Conservation (phyloP, 1,284 basidiomycete species). For the Ganoderma resinaceum region DNA sequence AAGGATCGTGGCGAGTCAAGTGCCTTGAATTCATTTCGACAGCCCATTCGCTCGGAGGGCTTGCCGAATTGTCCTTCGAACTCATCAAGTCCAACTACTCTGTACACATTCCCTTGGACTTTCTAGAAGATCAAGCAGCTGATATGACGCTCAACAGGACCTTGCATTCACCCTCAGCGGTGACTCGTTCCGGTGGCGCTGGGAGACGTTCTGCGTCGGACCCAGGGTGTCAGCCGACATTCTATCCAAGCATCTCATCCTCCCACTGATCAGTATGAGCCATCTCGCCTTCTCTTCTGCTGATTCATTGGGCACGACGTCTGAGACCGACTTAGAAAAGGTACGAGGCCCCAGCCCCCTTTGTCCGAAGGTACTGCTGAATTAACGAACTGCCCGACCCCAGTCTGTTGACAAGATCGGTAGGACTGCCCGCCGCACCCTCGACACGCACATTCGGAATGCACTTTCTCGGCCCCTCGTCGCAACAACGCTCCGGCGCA, state of each 20-base stretch:
- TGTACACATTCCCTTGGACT: slow-evolving; percentile 46
- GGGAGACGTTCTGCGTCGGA: slow-evolving; percentile 74
- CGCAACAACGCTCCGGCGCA: slow-evolving; percentile 68
- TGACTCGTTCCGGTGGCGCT: slow-evolving; percentile 73
- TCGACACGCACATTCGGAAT: slow-evolving; percentile 76
- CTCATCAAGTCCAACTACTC: slow-evolving; percentile 62
- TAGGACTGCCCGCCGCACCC: slow-evolving; percentile 66
- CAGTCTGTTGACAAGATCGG: slow-evolving; percentile 75
- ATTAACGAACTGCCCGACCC: slow-evolving; percentile 13
- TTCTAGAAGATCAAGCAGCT: slow-evolving; percentile 12
- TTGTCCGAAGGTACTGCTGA: slow-evolving; percentile 16
- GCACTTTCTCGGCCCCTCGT: slow-evolving; percentile 69
- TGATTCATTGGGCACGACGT: slow-evolving; percentile 59
- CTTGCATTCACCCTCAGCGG: slow-evolving; percentile 66
- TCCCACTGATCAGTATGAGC: slow-evolving; percentile 73
- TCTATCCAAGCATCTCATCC: slow-evolving; percentile 76
- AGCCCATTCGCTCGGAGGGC: slow-evolving; percentile 64
- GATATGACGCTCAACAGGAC: slow-evolving; percentile 53
- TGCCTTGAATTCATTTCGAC: slow-evolving; percentile 59
- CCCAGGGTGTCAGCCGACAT: slow-evolving; percentile 69
- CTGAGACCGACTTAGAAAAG: slow-evolving; percentile 69
- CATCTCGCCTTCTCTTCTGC: slow-evolving; percentile 70
- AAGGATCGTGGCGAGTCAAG: slow-evolving; percentile 60
- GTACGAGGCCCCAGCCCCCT: slow-evolving; percentile 41
- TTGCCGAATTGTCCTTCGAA: slow-evolving; percentile 65